Conservation (phyloP, 2,329 filamentous ascomycete species). For the Xylariaceae sp. region DNA sequence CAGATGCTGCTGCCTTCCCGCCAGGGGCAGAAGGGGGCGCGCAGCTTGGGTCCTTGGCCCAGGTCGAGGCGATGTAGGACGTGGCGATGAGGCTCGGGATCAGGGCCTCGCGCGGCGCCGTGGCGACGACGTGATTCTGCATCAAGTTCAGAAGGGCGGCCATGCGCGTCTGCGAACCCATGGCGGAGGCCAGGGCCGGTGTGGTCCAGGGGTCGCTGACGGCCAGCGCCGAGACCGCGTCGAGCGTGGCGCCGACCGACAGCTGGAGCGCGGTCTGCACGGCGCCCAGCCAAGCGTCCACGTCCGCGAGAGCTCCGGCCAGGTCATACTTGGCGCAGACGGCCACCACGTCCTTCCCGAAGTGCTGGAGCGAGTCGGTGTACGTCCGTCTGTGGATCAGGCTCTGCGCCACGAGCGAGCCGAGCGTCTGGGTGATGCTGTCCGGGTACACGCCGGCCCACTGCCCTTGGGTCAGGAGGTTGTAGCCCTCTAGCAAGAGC, state of each 20-base stretch:
- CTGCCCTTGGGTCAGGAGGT: slow-evolving; percentile 22
- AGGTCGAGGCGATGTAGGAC: slow-evolving; percentile 29
- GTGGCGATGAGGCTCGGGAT: slow-evolving; percentile 30
- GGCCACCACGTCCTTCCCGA: slow-evolving; percentile 20
- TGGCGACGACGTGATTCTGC: slow-evolving; percentile 31
- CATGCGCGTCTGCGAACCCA: slow-evolving; percentile 33
- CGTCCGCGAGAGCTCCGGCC: slow-evolving; percentile 11
- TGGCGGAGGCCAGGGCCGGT: slow-evolving; percentile 28
- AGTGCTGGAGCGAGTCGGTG: slow-evolving; percentile 33
- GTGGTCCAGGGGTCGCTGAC: slow-evolving; percentile 32
- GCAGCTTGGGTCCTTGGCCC: slow-evolving; percentile 26
- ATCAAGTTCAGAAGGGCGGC: slow-evolving; percentile 36
- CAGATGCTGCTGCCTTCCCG: slow-evolving; percentile 13
- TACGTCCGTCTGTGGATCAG: slow-evolving; percentile 33
- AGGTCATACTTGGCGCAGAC: slow-evolving; percentile 27
- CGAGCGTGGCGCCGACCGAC: slow-evolving; percentile 29
- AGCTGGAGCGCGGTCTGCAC: slow-evolving; percentile 25
- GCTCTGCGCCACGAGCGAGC: slow-evolving; percentile 31
- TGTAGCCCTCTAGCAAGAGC: slow-evolving; percentile 30
- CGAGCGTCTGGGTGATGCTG: slow-evolving; percentile 30
- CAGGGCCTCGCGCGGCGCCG: slow-evolving; percentile 31
- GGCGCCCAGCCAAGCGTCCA: slow-evolving; percentile 27
- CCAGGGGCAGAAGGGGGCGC: slow-evolving; percentile 8
- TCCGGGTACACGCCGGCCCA: slow-evolving; percentile 32
- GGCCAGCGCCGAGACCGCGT: slow-evolving; percentile 26